Conservation (phyloP, 2,329 filamentous ascomycete species). For the Davidsoniella australis region DNA sequence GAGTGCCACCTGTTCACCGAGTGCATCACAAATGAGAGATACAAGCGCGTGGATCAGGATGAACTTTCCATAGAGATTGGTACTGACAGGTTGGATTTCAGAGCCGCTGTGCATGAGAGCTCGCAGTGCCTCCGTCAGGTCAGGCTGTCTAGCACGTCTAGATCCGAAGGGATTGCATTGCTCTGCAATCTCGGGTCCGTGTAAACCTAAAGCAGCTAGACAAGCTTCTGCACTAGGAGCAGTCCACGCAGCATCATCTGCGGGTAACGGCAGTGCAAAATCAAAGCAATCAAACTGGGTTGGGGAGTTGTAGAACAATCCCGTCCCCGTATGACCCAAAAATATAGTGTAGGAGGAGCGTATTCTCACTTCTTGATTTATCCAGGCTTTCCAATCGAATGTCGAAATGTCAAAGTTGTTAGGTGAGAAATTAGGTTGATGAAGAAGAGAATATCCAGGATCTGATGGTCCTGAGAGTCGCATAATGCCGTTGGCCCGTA, state of each 20-base stretch:
- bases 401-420: constrained; percentile 29
- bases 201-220: constrained; percentile 46
- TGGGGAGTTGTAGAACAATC: constrained; percentile 53
- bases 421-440: constrained; percentile 35
- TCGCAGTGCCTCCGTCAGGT: constrained; percentile 43
- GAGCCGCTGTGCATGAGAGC: constrained; percentile 41
- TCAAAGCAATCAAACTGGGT: constrained; percentile 48
- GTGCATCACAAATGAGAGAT: constrained; percentile 35
- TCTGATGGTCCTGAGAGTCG: neutral
- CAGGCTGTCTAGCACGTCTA: constrained; percentile 44
- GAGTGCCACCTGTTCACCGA: constrained; percentile 27
- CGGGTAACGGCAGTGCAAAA: constrained; percentile 49
- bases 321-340: constrained; percentile 45
- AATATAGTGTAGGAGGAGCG: constrained; percentile 49
- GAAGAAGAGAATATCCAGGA: constrained; percentile 36
- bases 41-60: constrained; percentile 54
- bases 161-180: constrained; percentile 44
- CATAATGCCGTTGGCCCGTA: neutral
- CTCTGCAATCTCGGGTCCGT: constrained; percentile 37
- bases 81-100: constrained; percentile 45
- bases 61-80: constrained; percentile 59
- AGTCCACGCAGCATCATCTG: constrained; percentile 60
- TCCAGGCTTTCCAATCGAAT: constrained; percentile 51
- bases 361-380: constrained; percentile 53
- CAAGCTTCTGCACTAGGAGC: constrained; percentile 41